These are phyloP conservation scores for Hypoxylon lienhwacheense DNA, from an alignment of 495 filamentous ascomycete genomes.

Conservation along the genomic window DNA sequence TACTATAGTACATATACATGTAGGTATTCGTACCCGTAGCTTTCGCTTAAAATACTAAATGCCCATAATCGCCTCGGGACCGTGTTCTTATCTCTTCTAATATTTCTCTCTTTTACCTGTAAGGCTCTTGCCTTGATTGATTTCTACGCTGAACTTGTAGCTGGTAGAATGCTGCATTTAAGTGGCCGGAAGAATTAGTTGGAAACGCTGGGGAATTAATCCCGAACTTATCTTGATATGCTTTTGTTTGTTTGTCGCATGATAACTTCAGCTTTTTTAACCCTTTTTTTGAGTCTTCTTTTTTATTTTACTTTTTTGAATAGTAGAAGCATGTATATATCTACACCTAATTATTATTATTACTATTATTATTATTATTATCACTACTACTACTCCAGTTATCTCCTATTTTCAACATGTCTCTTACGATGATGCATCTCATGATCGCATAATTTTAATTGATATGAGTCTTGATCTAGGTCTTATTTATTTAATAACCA, in stretches of 20 bases:
- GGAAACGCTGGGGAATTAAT: constrained; percentile 24
- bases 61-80: constrained; percentile 7
- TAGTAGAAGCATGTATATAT: constrained; percentile 21
- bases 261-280: constrained; percentile 11
- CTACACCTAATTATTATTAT: too few species aligned
- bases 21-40: too few species aligned
- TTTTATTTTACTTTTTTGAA: neutral
- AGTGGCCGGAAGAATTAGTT: constrained; percentile 40
- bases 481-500: too few species aligned
- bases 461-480: too few species aligned
- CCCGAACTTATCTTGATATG: constrained; percentile 10
- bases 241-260: constrained; percentile 7
- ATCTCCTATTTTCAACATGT: constrained; percentile 15
- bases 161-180: constrained; percentile 19
- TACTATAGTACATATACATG: too few species aligned
- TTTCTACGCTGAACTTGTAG: constrained; percentile 19
- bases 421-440: constrained; percentile 10
- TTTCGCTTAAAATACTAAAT: constrained; percentile 17
- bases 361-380: too few species aligned
- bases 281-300: constrained; percentile 8
- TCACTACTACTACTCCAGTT: too few species aligned
- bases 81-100: constrained; percentile 30
- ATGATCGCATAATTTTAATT: constrained; percentile 9
- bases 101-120: constrained; percentile 8
- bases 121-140: constrained; percentile 25